Evolutionary conservation across 1,284 basidiomycete species (phyloP).

Genomic region (Cryptococcus sp.): DNA sequence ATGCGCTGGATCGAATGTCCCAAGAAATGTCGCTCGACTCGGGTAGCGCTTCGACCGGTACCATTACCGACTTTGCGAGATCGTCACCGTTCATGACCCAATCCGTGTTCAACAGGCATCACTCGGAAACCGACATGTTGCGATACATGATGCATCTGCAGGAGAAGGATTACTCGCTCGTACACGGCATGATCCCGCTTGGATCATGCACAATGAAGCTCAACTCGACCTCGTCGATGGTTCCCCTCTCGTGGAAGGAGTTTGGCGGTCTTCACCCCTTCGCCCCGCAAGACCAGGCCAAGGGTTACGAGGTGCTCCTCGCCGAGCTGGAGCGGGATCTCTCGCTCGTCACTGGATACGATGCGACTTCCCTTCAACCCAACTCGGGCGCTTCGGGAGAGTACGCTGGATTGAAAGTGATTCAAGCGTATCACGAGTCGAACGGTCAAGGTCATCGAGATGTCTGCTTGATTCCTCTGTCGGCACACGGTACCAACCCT

Average conservation of each 20-base stretch:
- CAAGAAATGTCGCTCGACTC: conserved; percentile 31
- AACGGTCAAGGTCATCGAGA: conserved; percentile 79
- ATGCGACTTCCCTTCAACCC: conserved; percentile 89
- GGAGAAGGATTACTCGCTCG: conserved; percentile 88
- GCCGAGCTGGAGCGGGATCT: conserved; percentile 87
- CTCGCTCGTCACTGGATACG: conserved; percentile 91
- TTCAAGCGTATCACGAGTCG: conserved; percentile 88
- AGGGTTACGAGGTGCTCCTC: conserved; percentile 80
- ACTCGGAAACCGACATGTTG: conserved; percentile 96
- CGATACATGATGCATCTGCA: conserved; percentile 92
- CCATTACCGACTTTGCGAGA: conserved; percentile 57
- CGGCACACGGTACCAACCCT: conserved; percentile 94
- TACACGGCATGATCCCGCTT: conserved; percentile 94
- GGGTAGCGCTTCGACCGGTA: conserved; percentile 39
- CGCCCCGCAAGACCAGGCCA: conserved; percentile 79
- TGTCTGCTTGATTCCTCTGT: conserved; percentile 89
- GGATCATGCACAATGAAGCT: conserved; percentile 97
- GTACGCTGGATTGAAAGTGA: conserved; percentile 88
- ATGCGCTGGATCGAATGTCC: conserved; percentile 43
- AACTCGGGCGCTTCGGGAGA: conserved; percentile 97
- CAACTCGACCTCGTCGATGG: conserved; percentile 95
- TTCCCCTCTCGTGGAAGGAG: conserved; percentile 89
- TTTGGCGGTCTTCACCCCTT: conserved; percentile 90
- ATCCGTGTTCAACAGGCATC: conserved; percentile 88
- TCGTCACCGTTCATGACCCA: conserved; percentile 74